These are phyloP conservation scores for Esteya vermicola DNA, from an alignment of 2,329 filamentous ascomycete species.

Conservation along the genomic window DNA sequence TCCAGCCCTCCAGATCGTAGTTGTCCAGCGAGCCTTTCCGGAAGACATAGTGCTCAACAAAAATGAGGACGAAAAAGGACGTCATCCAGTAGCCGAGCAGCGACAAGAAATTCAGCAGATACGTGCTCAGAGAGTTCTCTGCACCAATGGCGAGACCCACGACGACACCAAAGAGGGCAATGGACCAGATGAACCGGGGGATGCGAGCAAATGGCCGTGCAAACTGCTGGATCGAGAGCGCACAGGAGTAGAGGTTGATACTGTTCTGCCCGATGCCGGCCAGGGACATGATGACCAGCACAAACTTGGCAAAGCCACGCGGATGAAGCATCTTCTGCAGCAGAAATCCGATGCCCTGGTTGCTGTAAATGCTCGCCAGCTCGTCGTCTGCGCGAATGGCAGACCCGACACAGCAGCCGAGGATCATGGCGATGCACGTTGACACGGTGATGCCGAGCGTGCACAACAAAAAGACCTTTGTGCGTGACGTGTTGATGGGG, in stretches of 20 bases:
- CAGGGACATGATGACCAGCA: conserved; percentile 43
- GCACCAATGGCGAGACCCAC: conserved; percentile 27
- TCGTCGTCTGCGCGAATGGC: conserved; percentile 37
- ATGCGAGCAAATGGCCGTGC: conserved; percentile 26
- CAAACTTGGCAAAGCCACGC: conserved; percentile 47
- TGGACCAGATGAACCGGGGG: conserved; percentile 32
- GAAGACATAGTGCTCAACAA: conserved; percentile 32
- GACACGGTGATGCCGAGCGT: conserved; percentile 30
- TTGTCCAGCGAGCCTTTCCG: conserved; percentile 22
- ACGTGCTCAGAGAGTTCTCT: conserved; percentile 25
- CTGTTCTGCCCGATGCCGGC: conserved; percentile 31
- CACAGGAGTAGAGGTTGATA: conserved; percentile 25
- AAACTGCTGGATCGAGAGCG: conserved; percentile 25
- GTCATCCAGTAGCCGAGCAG: conserved; percentile 36
- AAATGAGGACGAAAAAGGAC: conserved; percentile 30
- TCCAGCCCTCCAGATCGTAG: conserved; percentile 35
- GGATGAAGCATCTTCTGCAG: conserved; percentile 44
- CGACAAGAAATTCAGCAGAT: conserved; percentile 30
- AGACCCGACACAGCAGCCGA: conserved; percentile 50
- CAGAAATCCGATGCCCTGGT: conserved; percentile 38
- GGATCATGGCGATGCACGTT: conserved; percentile 39
- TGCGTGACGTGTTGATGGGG: conserved; percentile 26
- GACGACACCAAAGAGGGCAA: conserved; percentile 29
- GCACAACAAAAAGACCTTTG: conserved; percentile 32
- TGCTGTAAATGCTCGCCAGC: conserved; percentile 38